Base-by-base conservation (phyloP, 768 basidiomycete species). In the Myochromella boudieri region DNA sequence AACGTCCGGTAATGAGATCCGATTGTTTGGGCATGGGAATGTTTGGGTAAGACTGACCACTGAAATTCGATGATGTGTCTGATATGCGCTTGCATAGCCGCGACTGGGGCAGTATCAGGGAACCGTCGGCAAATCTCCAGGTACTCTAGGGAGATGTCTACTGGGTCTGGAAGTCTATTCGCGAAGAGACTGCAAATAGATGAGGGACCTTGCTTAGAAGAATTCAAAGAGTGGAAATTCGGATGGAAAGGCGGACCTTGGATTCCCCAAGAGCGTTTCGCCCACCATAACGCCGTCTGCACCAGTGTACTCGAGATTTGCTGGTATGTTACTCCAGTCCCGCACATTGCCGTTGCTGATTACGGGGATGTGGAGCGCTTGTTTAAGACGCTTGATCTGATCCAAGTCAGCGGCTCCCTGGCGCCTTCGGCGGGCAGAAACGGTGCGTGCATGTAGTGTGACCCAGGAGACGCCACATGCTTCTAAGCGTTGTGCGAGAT, bases 251-350 rank as follows among this genome's bases (percentile, higher is more conserved):
- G 51, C 58, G 20, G 22, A 89, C 88, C 79, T 82, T 25, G 87
- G 87, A 64, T 91, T 89, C 14, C 77, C 79, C 4, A 89, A 69
- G 26, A 91, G 64, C n/a, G 80, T 77, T 59, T 91, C 88, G 7
- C 85, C 89, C 1, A 90, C 85, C 89, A 91, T 91, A 44, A 85
- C 60, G 7, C 89, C 89, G 55, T 87, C 81, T 34, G 86, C 85
- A 12, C 75, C 69, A 3, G 87, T 87, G 37, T 67, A 68, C 24
- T 62, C 58, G 41, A 75, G 59, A 58, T 90, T 89, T 20, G 60
- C 59, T 49, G 64, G 60, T 10, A 90, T 60, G 60, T 91, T 83
- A 22, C 66, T 64, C 66, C 75, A 82, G 14, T 61, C 65, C 25
- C 80, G 76, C 14, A 91, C 88, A 58, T 91, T 91, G 9, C 89